phyloP scores from a whole-genome alignment of 345 rosid species.

The Arabidopsis arenosa region DNA sequence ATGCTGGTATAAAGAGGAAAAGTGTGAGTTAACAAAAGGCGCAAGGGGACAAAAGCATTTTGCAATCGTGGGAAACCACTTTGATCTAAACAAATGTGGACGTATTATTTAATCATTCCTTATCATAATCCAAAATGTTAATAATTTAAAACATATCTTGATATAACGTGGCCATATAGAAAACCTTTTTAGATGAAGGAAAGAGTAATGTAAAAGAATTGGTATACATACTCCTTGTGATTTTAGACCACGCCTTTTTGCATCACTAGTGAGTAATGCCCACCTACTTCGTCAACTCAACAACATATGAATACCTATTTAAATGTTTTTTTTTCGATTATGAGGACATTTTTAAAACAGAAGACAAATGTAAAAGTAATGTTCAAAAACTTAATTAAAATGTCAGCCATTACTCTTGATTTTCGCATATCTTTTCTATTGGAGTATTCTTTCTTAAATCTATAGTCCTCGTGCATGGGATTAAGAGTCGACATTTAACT shows the following conservation, averaged over 20 bases:
- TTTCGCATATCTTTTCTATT: too few species aligned
- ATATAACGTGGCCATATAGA: slow-evolving; percentile 14
- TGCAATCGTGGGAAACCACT: slow-evolving; percentile 43
- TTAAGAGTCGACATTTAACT: too few species aligned
- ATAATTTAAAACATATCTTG: too few species aligned
- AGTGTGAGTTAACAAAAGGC: slow-evolving; percentile 1
- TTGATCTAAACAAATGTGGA: slow-evolving; percentile 21
- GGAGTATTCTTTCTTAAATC: too few species aligned
- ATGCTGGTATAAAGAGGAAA: slow-evolving; percentile 26
- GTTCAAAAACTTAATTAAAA: too few species aligned
- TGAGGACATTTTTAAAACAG: background rate
- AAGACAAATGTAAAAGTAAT: background rate
- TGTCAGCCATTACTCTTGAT: too few species aligned
- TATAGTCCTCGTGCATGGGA: too few species aligned
- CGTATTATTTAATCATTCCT: slow-evolving; percentile 10
- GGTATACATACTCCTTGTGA: slow-evolving; percentile 5
- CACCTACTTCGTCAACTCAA: slow-evolving; percentile 33
- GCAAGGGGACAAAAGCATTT: slow-evolving; percentile 14
- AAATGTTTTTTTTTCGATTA: background rate
- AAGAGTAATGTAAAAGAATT: slow-evolving; percentile 24
- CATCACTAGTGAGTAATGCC: slow-evolving; percentile 17
- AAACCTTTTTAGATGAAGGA: slow-evolving; percentile 18
- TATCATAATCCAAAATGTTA: background rate
- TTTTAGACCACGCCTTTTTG: slow-evolving; percentile 28
- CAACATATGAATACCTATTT: background rate